These are phyloP conservation scores for Chenopodium album DNA, from an alignment of 148 eudicot genomes.

Conservation along the genomic window DNA sequence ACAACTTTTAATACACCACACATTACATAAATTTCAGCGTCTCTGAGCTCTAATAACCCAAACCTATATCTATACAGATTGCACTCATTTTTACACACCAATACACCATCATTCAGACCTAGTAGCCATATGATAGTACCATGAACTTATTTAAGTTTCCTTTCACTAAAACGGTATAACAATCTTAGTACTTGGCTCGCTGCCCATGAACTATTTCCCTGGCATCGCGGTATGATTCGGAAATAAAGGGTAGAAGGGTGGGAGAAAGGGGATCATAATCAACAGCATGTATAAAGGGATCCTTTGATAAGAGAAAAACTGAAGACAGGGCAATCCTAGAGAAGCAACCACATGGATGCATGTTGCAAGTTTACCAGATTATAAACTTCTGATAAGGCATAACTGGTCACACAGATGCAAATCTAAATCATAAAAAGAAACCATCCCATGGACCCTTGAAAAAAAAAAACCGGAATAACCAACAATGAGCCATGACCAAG, in stretches of 20 bases:
- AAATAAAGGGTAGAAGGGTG: not conserved
- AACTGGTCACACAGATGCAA: not conserved
- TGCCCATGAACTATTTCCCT: not conserved
- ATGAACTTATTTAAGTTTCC: not conserved
- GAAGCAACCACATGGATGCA: not conserved
- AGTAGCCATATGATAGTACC: not conserved
- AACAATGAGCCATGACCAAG: not conserved
- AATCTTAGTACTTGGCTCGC: not conserved
- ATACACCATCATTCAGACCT: not conserved
- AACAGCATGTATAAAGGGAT: not conserved
- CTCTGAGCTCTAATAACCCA: not conserved
- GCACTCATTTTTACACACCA: not conserved
- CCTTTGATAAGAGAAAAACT: not conserved
- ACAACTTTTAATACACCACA: not conserved
- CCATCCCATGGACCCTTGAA: not conserved
- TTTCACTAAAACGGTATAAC: not conserved
- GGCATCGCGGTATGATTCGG: not conserved
- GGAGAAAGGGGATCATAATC: not conserved
- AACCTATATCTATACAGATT: not conserved
- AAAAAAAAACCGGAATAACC: not conserved
- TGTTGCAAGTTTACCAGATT: not conserved
- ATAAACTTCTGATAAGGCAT: not conserved
- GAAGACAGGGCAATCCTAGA: not conserved
- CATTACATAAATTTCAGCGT: slow-evolving; percentile 2
- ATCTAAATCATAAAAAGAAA: not conserved